Conservation (phyloP, 2,329 filamentous ascomycete genomes). For the Beauveria caledonica region DNA sequence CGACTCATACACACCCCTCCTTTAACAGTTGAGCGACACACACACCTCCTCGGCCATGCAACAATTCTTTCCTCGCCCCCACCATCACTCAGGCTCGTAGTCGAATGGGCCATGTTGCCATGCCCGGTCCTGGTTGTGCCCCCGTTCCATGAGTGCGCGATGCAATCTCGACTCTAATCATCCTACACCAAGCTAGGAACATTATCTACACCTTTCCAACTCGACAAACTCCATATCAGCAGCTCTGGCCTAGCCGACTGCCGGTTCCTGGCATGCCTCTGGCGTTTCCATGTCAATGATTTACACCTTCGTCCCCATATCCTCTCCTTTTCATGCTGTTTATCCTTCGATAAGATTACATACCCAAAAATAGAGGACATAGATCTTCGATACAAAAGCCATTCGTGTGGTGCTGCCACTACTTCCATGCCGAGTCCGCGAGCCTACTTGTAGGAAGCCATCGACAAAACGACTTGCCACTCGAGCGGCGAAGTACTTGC, state of each 20-base stretch:
- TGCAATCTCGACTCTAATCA: conserved; percentile 8
- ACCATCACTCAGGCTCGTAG: neutral
- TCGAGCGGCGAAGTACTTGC: neutral
- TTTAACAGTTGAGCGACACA: neutral
- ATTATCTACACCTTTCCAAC: neutral
- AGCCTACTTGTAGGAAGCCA: neutral
- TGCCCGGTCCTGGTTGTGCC: neutral
- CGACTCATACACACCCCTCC: neutral
- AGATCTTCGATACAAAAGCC: neutral
- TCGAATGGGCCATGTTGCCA: conserved; percentile 3
- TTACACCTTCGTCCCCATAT: neutral
- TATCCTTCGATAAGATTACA: neutral
- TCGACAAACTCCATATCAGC: conserved; percentile 9
- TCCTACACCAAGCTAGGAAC: neutral
- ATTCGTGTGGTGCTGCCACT: neutral
- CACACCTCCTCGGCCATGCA: neutral
- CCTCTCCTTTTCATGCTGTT: neutral
- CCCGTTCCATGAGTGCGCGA: neutral
- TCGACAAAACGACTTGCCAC: neutral
- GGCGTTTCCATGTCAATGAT: neutral
- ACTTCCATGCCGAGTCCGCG: neutral
- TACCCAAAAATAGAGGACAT: neutral
- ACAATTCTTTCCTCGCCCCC: neutral
- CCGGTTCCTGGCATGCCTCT: neutral
- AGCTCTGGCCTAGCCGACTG: conserved; percentile 5